Conservation (phyloP, 2,329 filamentous ascomycete genomes). For the Clarireedia paspali region DNA sequence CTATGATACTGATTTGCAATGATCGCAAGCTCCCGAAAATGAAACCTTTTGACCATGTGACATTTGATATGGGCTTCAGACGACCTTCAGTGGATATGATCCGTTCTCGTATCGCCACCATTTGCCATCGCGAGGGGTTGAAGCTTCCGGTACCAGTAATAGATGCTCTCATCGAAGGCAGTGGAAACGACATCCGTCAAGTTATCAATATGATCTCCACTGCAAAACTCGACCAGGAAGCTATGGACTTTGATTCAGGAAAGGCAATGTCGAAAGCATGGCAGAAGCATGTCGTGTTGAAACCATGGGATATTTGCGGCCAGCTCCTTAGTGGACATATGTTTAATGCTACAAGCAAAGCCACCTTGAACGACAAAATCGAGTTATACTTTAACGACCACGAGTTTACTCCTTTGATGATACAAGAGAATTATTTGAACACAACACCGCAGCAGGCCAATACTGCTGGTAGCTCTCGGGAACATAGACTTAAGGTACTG, state of each 20-base stretch:
- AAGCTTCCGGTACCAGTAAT: constrained; percentile 78
- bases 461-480: constrained; percentile 44
- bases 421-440: constrained; percentile 94
- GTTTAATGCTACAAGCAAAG: constrained; percentile 74
- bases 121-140: constrained; percentile 84
- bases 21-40: constrained; percentile 90
- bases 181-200: constrained; percentile 90
- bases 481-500: constrained; percentile 72
- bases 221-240: constrained; percentile 75
- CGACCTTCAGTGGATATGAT: constrained; percentile 88
- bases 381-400: constrained; percentile 99
- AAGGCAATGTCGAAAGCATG: constrained; percentile 96
- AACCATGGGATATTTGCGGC: constrained; percentile 95
- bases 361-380: constrained; percentile 93
- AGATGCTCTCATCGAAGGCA: constrained; percentile 91
- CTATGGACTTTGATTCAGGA: constrained; percentile 75
- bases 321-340: constrained; percentile 86
- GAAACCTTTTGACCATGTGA: constrained; percentile 89
- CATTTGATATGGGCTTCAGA: constrained; percentile 79
- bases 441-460: constrained; percentile 59
- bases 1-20: constrained; percentile 96
- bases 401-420: constrained; percentile 94
- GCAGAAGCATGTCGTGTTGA: constrained; percentile 95
- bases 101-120: constrained; percentile 85
- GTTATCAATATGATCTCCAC: constrained; percentile 98